Conservation (phyloP, 1,284 basidiomycete species). For the Sutorius eximius region DNA sequence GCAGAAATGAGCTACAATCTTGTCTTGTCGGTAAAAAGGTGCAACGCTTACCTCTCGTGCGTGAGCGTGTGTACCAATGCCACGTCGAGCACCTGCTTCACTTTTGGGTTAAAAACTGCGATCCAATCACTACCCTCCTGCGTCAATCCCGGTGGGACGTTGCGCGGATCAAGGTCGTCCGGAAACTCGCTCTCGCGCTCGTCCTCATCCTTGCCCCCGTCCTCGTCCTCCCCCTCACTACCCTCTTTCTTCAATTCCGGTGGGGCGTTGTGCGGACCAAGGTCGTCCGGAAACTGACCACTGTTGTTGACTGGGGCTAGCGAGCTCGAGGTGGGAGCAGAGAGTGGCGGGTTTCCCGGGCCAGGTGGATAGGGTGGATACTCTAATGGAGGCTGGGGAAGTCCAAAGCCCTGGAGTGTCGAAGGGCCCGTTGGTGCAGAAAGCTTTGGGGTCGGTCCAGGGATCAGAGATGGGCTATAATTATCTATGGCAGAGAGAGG, state of each 20-base stretch:
- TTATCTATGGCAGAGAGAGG: conserved; percentile 32
- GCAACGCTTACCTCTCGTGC: conserved; percentile 80
- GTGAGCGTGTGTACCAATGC: conserved; percentile 85
- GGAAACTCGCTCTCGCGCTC: too few species aligned
- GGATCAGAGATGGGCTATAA: conserved; percentile 37
- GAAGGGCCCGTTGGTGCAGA: conserved; percentile 31
- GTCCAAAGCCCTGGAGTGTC: conserved; percentile 38
- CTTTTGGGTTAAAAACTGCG: conserved; percentile 88
- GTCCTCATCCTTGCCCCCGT: too few species aligned
- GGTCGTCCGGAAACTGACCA: conserved; percentile 45
- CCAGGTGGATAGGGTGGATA: conserved; percentile 39
- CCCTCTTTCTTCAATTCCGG: conserved; percentile 76
- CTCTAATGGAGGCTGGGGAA: conserved; percentile 37
- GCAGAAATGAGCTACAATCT: conserved; percentile 9
- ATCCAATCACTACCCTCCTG: conserved; percentile 95
- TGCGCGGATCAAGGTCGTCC: conserved; percentile 49
- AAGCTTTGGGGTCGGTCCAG: conserved; percentile 35
- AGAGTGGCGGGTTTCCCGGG: conserved; percentile 34
- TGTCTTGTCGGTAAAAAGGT: background rate
- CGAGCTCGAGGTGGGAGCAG: conserved; percentile 24
- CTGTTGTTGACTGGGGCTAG: conserved; percentile 32
- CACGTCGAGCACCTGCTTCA: conserved; percentile 85
- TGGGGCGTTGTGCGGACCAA: conserved; percentile 49
- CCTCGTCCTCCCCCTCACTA: too few species aligned
- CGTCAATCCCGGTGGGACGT: conserved; percentile 53